Conservation (phyloP, 2,329 filamentous ascomycete genomes). For the Dothistroma septosporum region DNA sequence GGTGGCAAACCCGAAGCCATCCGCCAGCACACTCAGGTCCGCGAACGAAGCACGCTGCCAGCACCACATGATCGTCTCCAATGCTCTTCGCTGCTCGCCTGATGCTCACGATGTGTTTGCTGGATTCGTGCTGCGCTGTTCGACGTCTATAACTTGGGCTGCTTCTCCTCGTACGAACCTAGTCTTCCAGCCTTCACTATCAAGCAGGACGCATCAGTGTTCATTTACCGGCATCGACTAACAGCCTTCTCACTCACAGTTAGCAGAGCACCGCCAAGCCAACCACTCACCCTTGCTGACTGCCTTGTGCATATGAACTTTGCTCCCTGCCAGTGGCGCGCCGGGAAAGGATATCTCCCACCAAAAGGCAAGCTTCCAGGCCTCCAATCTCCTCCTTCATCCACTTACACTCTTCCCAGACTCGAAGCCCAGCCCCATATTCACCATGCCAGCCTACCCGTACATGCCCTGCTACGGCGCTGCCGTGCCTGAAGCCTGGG, state of each 20-base stretch:
- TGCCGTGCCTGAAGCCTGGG: neutral
- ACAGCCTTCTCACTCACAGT: constrained; percentile 1
- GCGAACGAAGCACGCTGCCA: neutral
- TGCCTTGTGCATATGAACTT: constrained; percentile 18
- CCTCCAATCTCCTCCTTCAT: neutral
- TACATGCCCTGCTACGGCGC: neutral
- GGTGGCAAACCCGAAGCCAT: constrained; percentile 1
- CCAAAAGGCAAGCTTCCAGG: constrained; percentile 7
- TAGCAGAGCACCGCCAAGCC: neutral
- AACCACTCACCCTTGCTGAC: neutral
- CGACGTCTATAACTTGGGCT: neutral
- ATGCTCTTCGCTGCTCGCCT: constrained; percentile 1
- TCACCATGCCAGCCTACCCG: neutral
- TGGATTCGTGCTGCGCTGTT: neutral
- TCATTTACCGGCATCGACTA: neutral
- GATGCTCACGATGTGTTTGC: constrained; percentile 11
- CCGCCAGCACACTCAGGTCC: neutral
- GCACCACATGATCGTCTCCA: neutral
- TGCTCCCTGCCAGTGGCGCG: constrained; percentile 28
- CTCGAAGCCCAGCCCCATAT: constrained; percentile 1
- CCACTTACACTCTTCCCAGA: neutral
- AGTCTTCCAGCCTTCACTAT: neutral
- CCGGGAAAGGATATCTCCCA: constrained; percentile 22
- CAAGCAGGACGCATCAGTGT: neutral
- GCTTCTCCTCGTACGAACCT: neutral